Percentiles rank a stretch among this genome's conserved stretches.
These are phyloP conservation scores for Alternaria infectoria DNA, from an alignment of 2,329 filamentous ascomycete genomes.

Conservation along the genomic window DNA sequence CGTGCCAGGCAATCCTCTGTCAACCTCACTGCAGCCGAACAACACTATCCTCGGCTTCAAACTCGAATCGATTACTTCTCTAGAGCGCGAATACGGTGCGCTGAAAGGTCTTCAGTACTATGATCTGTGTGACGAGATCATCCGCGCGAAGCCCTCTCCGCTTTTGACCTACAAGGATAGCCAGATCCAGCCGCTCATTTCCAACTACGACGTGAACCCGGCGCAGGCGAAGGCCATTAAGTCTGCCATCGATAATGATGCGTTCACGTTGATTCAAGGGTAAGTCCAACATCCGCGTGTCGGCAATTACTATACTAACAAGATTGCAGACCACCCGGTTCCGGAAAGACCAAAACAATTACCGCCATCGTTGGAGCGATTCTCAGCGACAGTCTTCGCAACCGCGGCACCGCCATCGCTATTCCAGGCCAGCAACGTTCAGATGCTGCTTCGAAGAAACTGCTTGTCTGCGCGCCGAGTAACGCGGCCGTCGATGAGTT, in stretches of 20 bases:
- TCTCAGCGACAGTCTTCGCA: slow-evolving; percentile 65
- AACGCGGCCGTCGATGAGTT: slow-evolving; percentile 97
- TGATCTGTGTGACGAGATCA: slow-evolving; percentile 90
- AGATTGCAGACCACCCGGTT: slow-evolving; percentile 77
- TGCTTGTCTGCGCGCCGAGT: slow-evolving; percentile 96
- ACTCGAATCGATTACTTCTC: slow-evolving; percentile 89
- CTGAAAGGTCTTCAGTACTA: slow-evolving; percentile 92
- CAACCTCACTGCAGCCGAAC: slow-evolving; percentile 71
- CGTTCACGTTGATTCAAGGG: slow-evolving; percentile 95
- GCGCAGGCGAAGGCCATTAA: slow-evolving; percentile 92
- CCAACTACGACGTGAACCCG: slow-evolving; percentile 82
- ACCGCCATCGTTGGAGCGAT: slow-evolving; percentile 93
- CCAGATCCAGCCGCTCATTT: slow-evolving; percentile 70
- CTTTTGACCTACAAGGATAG: slow-evolving; percentile 81
- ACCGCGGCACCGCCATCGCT: slow-evolving; percentile 55
- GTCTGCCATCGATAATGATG: slow-evolving; percentile 92
- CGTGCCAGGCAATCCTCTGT: slow-evolving; percentile 68
- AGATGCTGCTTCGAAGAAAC: slow-evolving; percentile 71
- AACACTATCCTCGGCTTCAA: slow-evolving; percentile 76
- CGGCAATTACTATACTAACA: slow-evolving; percentile 22
- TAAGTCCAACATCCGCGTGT: slow-evolving; percentile 41
- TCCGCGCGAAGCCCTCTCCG: slow-evolving; percentile 87
- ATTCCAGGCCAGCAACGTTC: slow-evolving; percentile 45
- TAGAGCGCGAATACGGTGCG: slow-evolving; percentile 94
- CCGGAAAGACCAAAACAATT: slow-evolving; percentile 98